phyloP scores from a whole-genome alignment of 148 eudicot genomes.

The Beta vulgaris region DNA sequence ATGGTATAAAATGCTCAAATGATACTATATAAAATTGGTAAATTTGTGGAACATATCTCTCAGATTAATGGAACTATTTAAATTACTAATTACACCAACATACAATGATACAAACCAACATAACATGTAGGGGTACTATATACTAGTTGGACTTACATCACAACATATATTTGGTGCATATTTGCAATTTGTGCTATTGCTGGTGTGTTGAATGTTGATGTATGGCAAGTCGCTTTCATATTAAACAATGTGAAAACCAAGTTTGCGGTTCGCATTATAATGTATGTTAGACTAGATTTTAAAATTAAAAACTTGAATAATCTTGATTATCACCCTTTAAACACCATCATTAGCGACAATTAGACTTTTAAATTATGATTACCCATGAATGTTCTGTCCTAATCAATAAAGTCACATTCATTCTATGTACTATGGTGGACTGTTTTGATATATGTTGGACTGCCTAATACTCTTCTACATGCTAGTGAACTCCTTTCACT shows the following conservation, averaged over 20 bases:
- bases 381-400: constrained; percentile 14
- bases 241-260: constrained; percentile 3
- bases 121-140: constrained; percentile 2
- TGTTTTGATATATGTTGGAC: constrained; percentile 3
- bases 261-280: not conserved
- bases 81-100: no score
- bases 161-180: not conserved
- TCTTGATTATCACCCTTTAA: constrained; percentile 9
- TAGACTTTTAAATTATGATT: constrained; percentile 11
- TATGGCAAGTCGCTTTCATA: constrained; percentile 8
- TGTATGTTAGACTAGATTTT: not conserved
- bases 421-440: not conserved
- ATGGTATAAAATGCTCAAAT: no score
- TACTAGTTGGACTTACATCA: not conserved
- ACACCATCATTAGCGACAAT: constrained; percentile 14
- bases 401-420: not conserved
- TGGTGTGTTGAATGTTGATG: constrained; percentile 9
- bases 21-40: not conserved
- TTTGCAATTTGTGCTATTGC: constrained; percentile 13
- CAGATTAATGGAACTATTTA: not conserved
- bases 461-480: no score
- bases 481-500: no score
- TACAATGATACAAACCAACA: no score
- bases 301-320: not conserved
- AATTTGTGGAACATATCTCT: not conserved